Conservation (phyloP, 164 flowering plant genomes). For the Saururus chinensis region DNA sequence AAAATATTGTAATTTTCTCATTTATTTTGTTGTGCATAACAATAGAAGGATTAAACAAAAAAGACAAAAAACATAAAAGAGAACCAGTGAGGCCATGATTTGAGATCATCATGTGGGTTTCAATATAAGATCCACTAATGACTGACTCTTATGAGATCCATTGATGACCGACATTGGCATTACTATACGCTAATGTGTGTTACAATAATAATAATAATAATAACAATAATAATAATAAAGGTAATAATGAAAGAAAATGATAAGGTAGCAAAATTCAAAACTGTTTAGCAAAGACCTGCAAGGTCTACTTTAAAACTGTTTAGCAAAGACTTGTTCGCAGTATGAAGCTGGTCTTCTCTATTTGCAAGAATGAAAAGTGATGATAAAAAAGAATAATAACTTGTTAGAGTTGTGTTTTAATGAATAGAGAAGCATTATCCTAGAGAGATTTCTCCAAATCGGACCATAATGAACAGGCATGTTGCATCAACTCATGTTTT, state of each 20-base stretch:
- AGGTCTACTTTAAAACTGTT: conserved; percentile 51
- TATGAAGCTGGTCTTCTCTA: conserved; percentile 73
- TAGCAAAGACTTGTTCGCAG: conserved; percentile 63
- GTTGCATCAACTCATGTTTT: conserved; percentile 88
- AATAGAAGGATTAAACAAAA: not conserved
- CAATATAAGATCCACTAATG: conserved; percentile 68
- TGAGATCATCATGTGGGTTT: conserved; percentile 68
- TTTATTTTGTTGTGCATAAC: not conserved
- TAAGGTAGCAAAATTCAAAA: conserved; percentile 10
- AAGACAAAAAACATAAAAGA: conserved; percentile 1
- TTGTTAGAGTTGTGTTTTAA: not conserved
- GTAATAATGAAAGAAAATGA: not conserved
- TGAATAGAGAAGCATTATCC: conserved; percentile 57
- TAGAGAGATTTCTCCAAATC: conserved; percentile 82
- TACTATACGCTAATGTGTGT: conserved; percentile 25
- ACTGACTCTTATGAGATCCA: conserved; percentile 35
- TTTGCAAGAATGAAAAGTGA: conserved; percentile 22
- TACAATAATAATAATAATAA: not conserved
- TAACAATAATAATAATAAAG: not conserved
- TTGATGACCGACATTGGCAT: too few species aligned
- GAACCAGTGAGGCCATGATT: conserved; percentile 76
- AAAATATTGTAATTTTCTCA: not conserved
- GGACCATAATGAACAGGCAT: conserved; percentile 66
- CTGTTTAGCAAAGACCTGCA: conserved; percentile 42
- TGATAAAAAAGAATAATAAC: not conserved